Conservation (phyloP, 2,329 filamentous ascomycete species). For the Talaromyces sp. region DNA sequence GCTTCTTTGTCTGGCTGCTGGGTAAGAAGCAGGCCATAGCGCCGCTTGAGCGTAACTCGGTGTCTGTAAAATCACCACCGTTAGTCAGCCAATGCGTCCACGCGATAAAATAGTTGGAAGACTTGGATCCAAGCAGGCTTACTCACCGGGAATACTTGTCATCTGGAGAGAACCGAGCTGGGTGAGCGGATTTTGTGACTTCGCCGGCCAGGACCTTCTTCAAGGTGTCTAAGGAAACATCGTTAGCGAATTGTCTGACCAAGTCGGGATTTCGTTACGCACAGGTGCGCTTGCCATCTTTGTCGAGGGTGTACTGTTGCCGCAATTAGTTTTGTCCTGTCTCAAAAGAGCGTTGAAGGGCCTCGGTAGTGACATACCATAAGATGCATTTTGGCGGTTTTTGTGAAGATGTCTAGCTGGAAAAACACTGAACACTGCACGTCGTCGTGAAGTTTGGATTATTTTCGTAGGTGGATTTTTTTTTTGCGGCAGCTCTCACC, state of each 20-base stretch:
- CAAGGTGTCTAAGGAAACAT: conserved; percentile 55
- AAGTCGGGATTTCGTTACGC: conserved; percentile 32
- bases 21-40: conserved; percentile 82
- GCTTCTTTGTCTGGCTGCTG: conserved; percentile 54
- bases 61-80: conserved; percentile 52
- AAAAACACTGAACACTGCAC: background rate
- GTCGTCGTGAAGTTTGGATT: background rate
- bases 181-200: conserved; percentile 94
- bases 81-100: background rate
- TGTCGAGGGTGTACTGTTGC: conserved; percentile 71
- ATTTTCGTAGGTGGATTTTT: background rate
- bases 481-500: conserved; percentile 11
- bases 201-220: conserved; percentile 79
- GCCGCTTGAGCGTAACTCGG: conserved; percentile 89
- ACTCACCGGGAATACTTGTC: conserved; percentile 85
- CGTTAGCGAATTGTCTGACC: conserved; percentile 1
- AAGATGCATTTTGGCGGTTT: conserved; percentile 34
- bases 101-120: background rate
- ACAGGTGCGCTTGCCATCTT: conserved; percentile 74
- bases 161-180: conserved; percentile 93
- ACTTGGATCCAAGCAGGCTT: background rate
- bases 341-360: background rate
- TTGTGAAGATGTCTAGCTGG: background rate
- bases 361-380: conserved; percentile 25
- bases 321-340: conserved; percentile 7